Percentiles rank a stretch among this genome's conserved stretches.
phyloP scores from a whole-genome alignment of 2,329 filamentous ascomycete genomes.

The Herpotrichia juniperi region DNA sequence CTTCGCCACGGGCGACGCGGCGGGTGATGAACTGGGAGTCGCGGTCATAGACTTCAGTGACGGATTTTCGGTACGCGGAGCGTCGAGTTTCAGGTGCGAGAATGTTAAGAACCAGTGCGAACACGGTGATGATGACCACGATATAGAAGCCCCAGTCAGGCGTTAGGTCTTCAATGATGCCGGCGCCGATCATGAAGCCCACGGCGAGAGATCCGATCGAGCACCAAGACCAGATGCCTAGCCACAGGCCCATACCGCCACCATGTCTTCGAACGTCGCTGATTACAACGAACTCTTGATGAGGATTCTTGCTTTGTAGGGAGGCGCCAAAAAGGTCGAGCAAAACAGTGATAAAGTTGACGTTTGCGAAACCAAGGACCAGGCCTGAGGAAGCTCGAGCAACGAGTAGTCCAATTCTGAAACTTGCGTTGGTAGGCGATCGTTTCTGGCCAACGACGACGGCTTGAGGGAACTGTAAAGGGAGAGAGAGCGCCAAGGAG shows the following conservation, averaged over 20 bases:
- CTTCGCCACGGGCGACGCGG: slow-evolving; percentile 72
- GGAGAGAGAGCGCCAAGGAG: slow-evolving; percentile 71
- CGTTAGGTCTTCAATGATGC: slow-evolving; percentile 67
- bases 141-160: slow-evolving; percentile 80
- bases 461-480: slow-evolving; percentile 77
- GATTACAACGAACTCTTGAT: slow-evolving; percentile 71
- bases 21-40: slow-evolving; percentile 55
- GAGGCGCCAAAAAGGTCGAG: slow-evolving; percentile 79
- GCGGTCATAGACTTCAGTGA: slow-evolving; percentile 62
- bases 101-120: slow-evolving; percentile 72
- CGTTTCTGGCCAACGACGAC: slow-evolving; percentile 65
- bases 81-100: slow-evolving; percentile 74
- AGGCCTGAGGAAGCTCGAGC: slow-evolving; percentile 71
- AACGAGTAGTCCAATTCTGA: slow-evolving; percentile 66
- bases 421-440: slow-evolving; percentile 62
- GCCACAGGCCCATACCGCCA: slow-evolving; percentile 79
- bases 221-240: slow-evolving; percentile 70
- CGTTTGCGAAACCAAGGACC: slow-evolving; percentile 74
- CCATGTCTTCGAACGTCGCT: slow-evolving; percentile 76
- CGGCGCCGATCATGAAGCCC: slow-evolving; percentile 74
- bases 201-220: slow-evolving; percentile 73
- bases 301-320: slow-evolving; percentile 72
- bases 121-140: slow-evolving; percentile 69
- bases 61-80: slow-evolving; percentile 70
- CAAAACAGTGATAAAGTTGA: slow-evolving; percentile 75